Evolutionary conservation across 2,329 filamentous ascomycete genomes (phyloP).

Genomic region (Myotisia sp.): DNA sequence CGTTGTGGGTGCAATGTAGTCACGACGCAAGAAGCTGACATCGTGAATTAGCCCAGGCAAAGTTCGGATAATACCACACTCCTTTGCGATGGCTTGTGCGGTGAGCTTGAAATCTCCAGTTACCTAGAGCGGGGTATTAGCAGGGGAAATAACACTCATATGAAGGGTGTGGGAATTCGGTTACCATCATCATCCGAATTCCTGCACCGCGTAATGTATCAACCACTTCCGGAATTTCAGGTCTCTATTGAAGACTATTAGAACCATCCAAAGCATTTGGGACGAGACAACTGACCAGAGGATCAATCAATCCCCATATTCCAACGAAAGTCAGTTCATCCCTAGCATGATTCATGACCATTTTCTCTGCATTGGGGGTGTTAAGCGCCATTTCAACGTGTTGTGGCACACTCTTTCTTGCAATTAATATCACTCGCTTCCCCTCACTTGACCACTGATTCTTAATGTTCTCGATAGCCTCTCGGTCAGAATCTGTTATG

Average conservation of each 20-base stretch:
- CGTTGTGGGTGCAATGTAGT: constrained; percentile 6
- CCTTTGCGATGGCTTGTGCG: constrained; percentile 55
- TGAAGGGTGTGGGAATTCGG: background rate
- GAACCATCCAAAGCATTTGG: background rate
- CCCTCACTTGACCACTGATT: constrained; percentile 55
- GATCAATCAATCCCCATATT: constrained; percentile 46
- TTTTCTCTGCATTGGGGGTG: constrained; percentile 40
- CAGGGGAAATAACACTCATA: background rate
- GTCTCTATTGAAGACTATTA: constrained; percentile 21
- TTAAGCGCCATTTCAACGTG: constrained; percentile 33
- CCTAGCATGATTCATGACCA: constrained; percentile 41
- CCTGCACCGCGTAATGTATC: constrained; percentile 53
- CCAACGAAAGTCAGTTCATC: constrained; percentile 40
- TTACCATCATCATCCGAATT: constrained; percentile 63
- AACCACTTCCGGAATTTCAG: constrained; percentile 46
- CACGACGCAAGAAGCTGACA: constrained; percentile 38
- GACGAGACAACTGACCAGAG: constrained; percentile 25
- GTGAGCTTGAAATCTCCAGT: constrained; percentile 67
- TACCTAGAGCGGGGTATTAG: constrained; percentile 31
- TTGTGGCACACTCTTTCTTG: constrained; percentile 44
- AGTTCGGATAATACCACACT: constrained; percentile 56
- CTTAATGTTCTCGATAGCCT: constrained; percentile 45
- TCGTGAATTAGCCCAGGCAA: constrained; percentile 37
- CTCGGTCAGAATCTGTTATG: constrained; percentile 35
- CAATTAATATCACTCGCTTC: constrained; percentile 53